Evolutionary conservation across 495 filamentous ascomycete species (phyloP), one percentile per base, ranked within the genome.

Genomic region (Rostrohypoxylon terebratum): DNA sequence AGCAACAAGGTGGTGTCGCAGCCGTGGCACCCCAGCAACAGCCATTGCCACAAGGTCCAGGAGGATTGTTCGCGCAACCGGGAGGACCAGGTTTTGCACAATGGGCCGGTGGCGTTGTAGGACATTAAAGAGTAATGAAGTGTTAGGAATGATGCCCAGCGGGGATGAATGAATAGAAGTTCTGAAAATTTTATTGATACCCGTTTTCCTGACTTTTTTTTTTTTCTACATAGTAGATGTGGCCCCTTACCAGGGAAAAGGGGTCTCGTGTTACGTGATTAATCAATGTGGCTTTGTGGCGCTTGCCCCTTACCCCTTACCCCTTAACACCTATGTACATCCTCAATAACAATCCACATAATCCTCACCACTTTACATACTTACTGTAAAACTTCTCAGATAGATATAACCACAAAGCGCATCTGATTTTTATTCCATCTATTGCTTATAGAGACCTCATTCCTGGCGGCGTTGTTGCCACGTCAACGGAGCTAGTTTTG

Each of bases 31-130:
- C 6, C 53, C 60, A 45, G 20, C 21, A 54, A 33, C 21, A n/a
- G 9, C 50, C 50, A 16, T 25, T 50, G 59, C 77, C 74, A 74
- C 83, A 82, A 78, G 75, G 74, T 48, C 87, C 91, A 71, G 81
- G 90, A 54, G 92, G 91, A 0, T 80, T 93, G 59, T 94, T 94
- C 71, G 92, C 92, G 16, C 87, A 84, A 59, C 90, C 88, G 25
- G 90, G 88, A 1, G 90, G 92, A 77, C 91, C 91, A 9, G 88
- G 90, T 36, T 93, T 92, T 78, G 83, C 78, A 50, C 85, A 90
- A 69, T 95, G 93, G 93, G 87, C 86, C 23, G 70, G 59, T 13
- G 70, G 54, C 33, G 60, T 66, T 23, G 51, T 55, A 10, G 48
- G 69, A 58, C 50, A 62, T 38, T 68, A 45, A 31, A 4, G 28